Evolutionary conservation across 495 filamentous ascomycete species (phyloP).

Genomic region (Lasiosphaeris hirsuta): DNA sequence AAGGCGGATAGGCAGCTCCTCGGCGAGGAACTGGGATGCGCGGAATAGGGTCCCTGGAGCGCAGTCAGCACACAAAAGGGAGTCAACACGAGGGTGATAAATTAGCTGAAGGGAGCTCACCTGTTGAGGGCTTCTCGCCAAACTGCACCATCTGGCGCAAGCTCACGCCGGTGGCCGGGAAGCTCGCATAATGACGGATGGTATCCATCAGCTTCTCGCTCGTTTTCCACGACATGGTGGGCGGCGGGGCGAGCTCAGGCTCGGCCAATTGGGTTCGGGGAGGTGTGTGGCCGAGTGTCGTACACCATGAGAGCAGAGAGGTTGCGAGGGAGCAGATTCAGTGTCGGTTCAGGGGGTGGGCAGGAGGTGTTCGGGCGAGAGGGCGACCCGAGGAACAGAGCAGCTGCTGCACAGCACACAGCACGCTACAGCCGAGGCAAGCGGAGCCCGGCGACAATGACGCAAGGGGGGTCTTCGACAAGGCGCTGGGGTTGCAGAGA

Average conservation of each 20-base stretch:
- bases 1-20: slow-evolving; percentile 94
- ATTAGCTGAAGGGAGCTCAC: slow-evolving; percentile 45
- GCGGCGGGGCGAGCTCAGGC: slow-evolving; percentile 25
- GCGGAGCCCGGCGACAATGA: slow-evolving; percentile 18
- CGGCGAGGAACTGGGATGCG: slow-evolving; percentile 95
- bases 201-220: slow-evolving; percentile 90
- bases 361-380: neutral
- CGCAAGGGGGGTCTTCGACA: slow-evolving; percentile 4
- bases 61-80: neutral
- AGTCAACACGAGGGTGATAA: slow-evolving; percentile 17
- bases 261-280: slow-evolving; percentile 31
- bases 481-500: neutral
- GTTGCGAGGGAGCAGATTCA: neutral
- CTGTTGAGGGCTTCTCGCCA: slow-evolving; percentile 82
- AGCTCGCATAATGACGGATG: slow-evolving; percentile 97
- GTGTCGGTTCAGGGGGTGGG: neutral
- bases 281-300: slow-evolving; percentile 26
- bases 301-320: slow-evolving; percentile 23
- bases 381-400: neutral
- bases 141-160: slow-evolving; percentile 99
- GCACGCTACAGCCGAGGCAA: slow-evolving; percentile 24
- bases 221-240: slow-evolving; percentile 81
- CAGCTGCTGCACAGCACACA: neutral
- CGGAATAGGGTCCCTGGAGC: slow-evolving; percentile 84
- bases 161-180: slow-evolving; percentile 95